Percentiles rank a stretch among this genome's conserved stretches.
Evolutionary conservation across 2,329 filamentous ascomycete genomes (phyloP).

Genomic region (Aspergillus clavatus): DNA sequence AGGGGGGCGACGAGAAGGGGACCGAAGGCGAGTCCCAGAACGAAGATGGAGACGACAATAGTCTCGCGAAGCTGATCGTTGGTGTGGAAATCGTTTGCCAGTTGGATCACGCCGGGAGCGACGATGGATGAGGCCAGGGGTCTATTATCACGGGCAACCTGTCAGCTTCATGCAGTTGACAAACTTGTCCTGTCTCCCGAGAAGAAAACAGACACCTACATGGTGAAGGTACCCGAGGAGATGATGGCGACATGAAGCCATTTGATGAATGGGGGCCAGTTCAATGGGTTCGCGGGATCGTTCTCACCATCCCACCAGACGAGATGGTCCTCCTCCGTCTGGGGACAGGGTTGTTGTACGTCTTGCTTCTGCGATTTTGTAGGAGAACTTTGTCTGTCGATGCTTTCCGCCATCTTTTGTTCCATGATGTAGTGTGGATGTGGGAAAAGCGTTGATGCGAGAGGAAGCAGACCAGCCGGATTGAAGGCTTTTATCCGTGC

Average conservation of each 20-base stretch:
- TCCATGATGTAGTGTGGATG: too few species aligned
- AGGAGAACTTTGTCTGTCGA: too few species aligned
- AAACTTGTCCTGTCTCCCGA: background rate
- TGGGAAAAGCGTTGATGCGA: too few species aligned
- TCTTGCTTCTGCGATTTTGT: too few species aligned
- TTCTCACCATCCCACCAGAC: conserved; percentile 57
- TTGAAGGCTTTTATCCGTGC: too few species aligned
- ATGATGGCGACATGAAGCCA: conserved; percentile 11
- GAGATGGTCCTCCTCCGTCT: too few species aligned
- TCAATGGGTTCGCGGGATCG: conserved; percentile 54
- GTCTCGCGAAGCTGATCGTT: conserved; percentile 40
- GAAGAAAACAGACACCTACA: background rate
- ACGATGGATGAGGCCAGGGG: conserved; percentile 38
- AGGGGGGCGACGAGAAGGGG: conserved; percentile 54
- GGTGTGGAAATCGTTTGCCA: conserved; percentile 44
- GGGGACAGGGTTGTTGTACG: too few species aligned
- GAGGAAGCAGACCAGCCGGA: too few species aligned
- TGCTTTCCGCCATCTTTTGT: too few species aligned
- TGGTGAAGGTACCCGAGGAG: background rate
- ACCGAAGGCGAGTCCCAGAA: conserved; percentile 55
- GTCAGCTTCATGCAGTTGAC: conserved; percentile 8
- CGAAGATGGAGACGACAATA: conserved; percentile 56
- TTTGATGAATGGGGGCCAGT: conserved; percentile 49
- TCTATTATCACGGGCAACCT: too few species aligned
- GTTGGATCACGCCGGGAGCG: conserved; percentile 33